Base-by-base conservation (phyloP, 257 asterid genomes). In the Lithospermum erythrorhizon region DNA sequence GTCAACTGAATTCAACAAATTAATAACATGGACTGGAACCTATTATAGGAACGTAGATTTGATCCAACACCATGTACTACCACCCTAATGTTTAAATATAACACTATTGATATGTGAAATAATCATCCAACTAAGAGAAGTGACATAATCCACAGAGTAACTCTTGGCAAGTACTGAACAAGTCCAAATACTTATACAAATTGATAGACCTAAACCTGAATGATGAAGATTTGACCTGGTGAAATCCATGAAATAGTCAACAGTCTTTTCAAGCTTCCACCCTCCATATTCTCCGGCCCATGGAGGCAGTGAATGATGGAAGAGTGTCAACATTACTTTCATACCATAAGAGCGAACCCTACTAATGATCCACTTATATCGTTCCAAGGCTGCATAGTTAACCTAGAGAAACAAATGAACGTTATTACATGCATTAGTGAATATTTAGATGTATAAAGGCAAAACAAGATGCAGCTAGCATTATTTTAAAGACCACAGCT, bases 281-380 rank as follows among this genome's bases (percentile, higher is more conserved):
- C 98, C 98, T 64, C 98, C 97, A 62, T 88, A 86, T 65, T 88
- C 98, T 21, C 97, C 96, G 6, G 95, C 98, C 98, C 98, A 91
- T 41, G 98, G 95, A 29, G 98, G 98, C 77, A 91, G 77, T 64
- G 98, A 91, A 78, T 91, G 98, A 71, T 91, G 98, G 76, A 91
- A 91, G 61, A 91, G 65, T 56, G 97, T 91, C 73, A 91, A 63
- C 98, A 88, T 88, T 62, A 91, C 98, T 77, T 88, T 88, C 98
- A 91, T 91, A 69, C 97, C 98, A 61, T 86, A 81, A 0, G 86
- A 82, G 65, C 64, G 95, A 74, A 84, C 97, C 75, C 76, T 88
- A 71, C 71, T 65, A 61, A 91, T 77, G 71, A 91, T 91, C 98
- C 95, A 86, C 75, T 79, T 88, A 63, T 91, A 91, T 63, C 98